Evolutionary conservation across 495 filamentous ascomycete genomes (phyloP), one percentile per base, ranked within the genome.

Genomic region (Aspergillus panamensis): DNA sequence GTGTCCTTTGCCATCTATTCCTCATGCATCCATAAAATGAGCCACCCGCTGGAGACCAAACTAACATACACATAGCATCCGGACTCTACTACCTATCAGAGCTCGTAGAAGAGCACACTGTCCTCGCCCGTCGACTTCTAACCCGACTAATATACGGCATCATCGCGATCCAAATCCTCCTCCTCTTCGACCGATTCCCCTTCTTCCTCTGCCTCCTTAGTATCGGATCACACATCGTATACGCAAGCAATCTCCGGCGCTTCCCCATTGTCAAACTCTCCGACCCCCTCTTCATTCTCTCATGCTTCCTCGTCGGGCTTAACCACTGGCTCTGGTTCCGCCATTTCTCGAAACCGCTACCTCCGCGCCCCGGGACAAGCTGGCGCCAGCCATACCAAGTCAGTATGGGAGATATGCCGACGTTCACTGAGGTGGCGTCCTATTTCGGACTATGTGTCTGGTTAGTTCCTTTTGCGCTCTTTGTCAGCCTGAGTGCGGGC

Each of bases 51-150:
- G 25, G 25, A 25, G 25, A 25, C 25, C 25, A 39, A 29, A 42
- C 48, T 60, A 51, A 55, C 30, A 45, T 48, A 53, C 40, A 5
- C 32, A 19, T 66, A 96, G 94, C 94, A 33, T 96, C 91, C 20
- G 95, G 95, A 29, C 85, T 98, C 20, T 97, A 98, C 77, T 98
- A 98, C 70, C 88, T 98, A 48, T 97, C 94, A 2, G 94, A 98
- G 73, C 82, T 97, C 9, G 94, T 98, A 50, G 95, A 98, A 74
- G 94, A 98, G 67, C 93, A 97, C 68, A 97, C 92, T 10, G 93
- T 97, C 10, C 70, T 95, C 45, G 88, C 92, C 17, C 92, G 96
- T 67, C 89, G 85, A 56, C 79, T 96, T 21, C 80, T 98, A 21
- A 89, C 81, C 12, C 83, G 82, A 44, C 78, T 97, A 40, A 97